A percentile compares a stretch with the other conserved stretches of the same genome.
Conservation (phyloP, 495 filamentous ascomycete genomes). For the Sordaria brevicollis region DNA sequence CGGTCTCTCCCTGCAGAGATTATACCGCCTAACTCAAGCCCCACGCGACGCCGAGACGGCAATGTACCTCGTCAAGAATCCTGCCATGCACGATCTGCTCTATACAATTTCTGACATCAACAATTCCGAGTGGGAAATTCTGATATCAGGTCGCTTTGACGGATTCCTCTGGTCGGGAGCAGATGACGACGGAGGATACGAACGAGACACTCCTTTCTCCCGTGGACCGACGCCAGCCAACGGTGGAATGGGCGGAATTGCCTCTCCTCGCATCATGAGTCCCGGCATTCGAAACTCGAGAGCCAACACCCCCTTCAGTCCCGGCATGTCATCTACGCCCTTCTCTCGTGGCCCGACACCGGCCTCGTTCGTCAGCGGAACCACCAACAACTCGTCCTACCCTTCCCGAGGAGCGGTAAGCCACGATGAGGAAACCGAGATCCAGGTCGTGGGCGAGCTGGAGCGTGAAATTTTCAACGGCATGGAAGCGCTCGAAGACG, state of each 20-base stretch:
- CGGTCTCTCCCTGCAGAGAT: constrained; percentile 65
- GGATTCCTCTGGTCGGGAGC: constrained; percentile 95
- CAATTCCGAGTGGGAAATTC: constrained; percentile 87
- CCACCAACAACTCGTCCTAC: constrained; percentile 28
- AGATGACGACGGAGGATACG: constrained; percentile 44
- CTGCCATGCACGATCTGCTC: constrained; percentile 70
- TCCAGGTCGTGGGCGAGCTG: constrained; percentile 76
- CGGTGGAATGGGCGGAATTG: constrained; percentile 2
- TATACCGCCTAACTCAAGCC: constrained; percentile 61
- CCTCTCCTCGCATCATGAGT: constrained; percentile 30
- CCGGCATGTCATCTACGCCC: background rate
- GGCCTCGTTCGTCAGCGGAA: constrained; percentile 35
- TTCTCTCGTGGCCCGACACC: constrained; percentile 35
- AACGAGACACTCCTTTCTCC: constrained; percentile 26
- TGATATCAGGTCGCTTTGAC: constrained; percentile 92
- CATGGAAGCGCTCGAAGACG: constrained; percentile 92
- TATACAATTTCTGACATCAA: constrained; percentile 80
- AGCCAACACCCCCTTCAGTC: constrained; percentile 20
- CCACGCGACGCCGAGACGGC: constrained; percentile 80
- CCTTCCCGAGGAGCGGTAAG: constrained; percentile 47
- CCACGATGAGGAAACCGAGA: constrained; percentile 89
- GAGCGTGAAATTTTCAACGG: constrained; percentile 87
- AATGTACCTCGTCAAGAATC: constrained; percentile 82
- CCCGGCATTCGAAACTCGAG: constrained; percentile 22
- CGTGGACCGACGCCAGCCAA: constrained; percentile 44